Base-by-base conservation (phyloP, 2,329 filamentous ascomycete genomes). In the Pseudogymnoascus sp. region DNA sequence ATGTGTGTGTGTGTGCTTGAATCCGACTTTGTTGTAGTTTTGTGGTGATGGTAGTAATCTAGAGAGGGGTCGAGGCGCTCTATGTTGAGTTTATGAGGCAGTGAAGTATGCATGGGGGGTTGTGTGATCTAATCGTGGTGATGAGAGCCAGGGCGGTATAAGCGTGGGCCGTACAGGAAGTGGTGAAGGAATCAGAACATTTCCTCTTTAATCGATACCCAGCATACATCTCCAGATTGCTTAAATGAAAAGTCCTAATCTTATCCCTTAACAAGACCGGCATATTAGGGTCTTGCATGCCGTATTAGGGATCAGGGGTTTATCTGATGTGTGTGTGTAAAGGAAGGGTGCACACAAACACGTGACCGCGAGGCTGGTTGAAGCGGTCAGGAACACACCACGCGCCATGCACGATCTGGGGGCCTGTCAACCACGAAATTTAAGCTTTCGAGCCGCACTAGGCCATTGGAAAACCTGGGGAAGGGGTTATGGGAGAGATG, bases 361-460 rank as follows among this genome's bases (percentile, higher is more conserved):
- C 47, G 47, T 54, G 47, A 54, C 28, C 28, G 33, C 18, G 47
- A 11, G 28, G 28, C 22, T n/a, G 8, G 47, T 54, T 4, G 25
- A 54, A 14, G 28, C 11, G 47, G 43, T 20, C 47, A 54, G 47
- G 47, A 54, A 54, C 47, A 25, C 43, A 50, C 43, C 14, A 43
- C 39, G n/a, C 43, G 43, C 43, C 47, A 54, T 33, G 47, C 47
- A 54, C 41, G 43, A 28, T 18, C 8, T 8, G 25, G 22, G 2
- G 22, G 22, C 25, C 43, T 54, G 43, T 54, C 43, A 54, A 54
- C 43, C 43, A 54, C 3, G 25, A 25, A 25, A 54, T 33, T 39
- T 60, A 60, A 60, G 59, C 59, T 60, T 60, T 60, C 41, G 41
- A 60, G 59, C 59, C 59, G 59, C 59, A 60, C 41, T 60, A 54